phyloP scores from a whole-genome alignment of 2,329 filamentous ascomycete genomes.

The Cylindrodendrum hubeiense region DNA sequence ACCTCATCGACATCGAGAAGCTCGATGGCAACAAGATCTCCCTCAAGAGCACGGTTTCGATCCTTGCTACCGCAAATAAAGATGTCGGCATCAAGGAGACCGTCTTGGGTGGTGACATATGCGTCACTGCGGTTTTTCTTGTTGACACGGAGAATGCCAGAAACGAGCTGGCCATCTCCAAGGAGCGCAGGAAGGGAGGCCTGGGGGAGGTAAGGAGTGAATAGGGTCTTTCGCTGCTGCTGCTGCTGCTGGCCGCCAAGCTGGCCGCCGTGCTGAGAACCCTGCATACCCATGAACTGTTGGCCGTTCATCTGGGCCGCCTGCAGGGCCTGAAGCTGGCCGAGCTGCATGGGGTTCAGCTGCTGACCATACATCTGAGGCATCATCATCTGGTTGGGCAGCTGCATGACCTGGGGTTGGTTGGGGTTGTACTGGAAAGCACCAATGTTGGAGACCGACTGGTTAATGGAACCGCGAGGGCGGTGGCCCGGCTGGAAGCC shows the following conservation, averaged over 20 bases:
- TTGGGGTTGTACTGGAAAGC: slow-evolving; percentile 86
- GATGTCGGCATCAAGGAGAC: slow-evolving; percentile 92
- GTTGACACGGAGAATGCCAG: slow-evolving; percentile 96
- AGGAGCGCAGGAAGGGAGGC: slow-evolving; percentile 92
- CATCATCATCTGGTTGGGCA: slow-evolving; percentile 88
- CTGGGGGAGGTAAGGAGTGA: slow-evolving; percentile 97
- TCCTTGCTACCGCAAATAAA: slow-evolving; percentile 99
- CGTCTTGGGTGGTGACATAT: slow-evolving; percentile 93
- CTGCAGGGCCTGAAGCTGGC: slow-evolving; percentile 92
- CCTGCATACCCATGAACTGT: slow-evolving; percentile 75
- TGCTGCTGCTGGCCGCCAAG: slow-evolving; percentile 77
- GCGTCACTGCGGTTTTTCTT: slow-evolving; percentile 99
- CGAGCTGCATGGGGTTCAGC: slow-evolving; percentile 87
- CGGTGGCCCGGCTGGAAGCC: slow-evolving; percentile 94
- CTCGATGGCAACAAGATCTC: slow-evolving; percentile 95
- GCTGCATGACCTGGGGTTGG: slow-evolving; percentile 89
- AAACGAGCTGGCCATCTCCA: slow-evolving; percentile 92
- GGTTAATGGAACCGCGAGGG: slow-evolving; percentile 84
- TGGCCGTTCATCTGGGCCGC: slow-evolving; percentile 86
- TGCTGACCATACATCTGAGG: slow-evolving; percentile 90
- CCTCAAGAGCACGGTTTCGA: slow-evolving; percentile 95
- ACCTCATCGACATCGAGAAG: slow-evolving; percentile 98
- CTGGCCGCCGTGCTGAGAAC: slow-evolving; percentile 79
- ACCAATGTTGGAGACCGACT: slow-evolving; percentile 85
- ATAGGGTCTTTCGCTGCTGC: slow-evolving; percentile 96